Conservation (phyloP, 2,329 filamentous ascomycete genomes). For the Colletotrichum sp. region DNA sequence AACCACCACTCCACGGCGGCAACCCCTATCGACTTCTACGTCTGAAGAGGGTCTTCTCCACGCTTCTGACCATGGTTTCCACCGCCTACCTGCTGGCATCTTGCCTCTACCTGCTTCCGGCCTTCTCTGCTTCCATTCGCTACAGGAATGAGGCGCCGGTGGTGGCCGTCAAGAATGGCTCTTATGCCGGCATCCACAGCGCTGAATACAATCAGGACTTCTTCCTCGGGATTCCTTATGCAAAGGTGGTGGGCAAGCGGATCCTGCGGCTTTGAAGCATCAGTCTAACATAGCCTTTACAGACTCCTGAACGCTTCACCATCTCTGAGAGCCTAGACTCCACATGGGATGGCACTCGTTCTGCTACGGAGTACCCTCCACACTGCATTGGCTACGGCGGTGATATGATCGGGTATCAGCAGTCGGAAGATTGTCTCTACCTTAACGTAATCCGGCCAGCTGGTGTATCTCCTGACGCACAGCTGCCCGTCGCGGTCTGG, state of each 20-base stretch:
- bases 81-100: background rate
- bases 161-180: conserved; percentile 21
- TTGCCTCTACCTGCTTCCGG: conserved; percentile 3
- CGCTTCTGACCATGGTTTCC: conserved; percentile 4
- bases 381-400: conserved; percentile 55
- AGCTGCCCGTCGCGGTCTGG: conserved; percentile 62
- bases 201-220: conserved; percentile 46
- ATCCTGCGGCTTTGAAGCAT: conserved; percentile 15
- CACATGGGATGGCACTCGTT: conserved; percentile 42
- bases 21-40: background rate
- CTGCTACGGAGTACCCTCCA: conserved; percentile 48
- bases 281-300: conserved; percentile 15
- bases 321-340: conserved; percentile 50
- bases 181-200: conserved; percentile 40
- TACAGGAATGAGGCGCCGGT: background rate
- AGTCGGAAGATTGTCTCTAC: conserved; percentile 63
- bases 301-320: conserved; percentile 51
- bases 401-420: conserved; percentile 24
- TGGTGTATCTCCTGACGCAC: conserved; percentile 39
- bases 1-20: background rate
- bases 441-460: conserved; percentile 64
- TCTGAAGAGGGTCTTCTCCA: background rate
- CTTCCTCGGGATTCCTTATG: conserved; percentile 56
- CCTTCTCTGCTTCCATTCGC: background rate
- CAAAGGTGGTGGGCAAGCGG: conserved; percentile 25